phyloP scores from a whole-genome alignment of 2,329 filamentous ascomycete species.

The Fusarium anthophilum region DNA sequence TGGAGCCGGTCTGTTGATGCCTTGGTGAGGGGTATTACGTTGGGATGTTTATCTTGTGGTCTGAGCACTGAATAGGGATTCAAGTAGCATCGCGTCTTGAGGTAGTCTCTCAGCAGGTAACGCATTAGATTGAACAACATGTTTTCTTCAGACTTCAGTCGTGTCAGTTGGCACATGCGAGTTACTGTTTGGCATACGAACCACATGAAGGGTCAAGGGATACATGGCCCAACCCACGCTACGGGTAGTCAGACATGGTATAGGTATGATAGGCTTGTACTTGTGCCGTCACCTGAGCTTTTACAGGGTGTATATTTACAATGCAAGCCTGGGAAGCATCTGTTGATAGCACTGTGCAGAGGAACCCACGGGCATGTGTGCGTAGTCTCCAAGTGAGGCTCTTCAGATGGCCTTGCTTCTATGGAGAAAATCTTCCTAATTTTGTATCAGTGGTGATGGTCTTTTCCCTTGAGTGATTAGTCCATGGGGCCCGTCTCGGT shows the following conservation, averaged over 20 bases:
- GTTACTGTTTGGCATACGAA: background rate
- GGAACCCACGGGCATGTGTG: background rate
- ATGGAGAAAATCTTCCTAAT: accelerated
- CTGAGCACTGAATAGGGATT: too few species aligned
- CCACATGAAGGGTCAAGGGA: accelerated
- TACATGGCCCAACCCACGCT: too few species aligned
- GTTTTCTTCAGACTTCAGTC: background rate
- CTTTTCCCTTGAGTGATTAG: too few species aligned
- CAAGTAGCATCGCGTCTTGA: background rate
- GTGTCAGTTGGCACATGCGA: background rate
- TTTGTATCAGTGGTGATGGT: too few species aligned
- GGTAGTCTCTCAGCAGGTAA: background rate
- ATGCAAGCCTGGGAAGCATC: background rate
- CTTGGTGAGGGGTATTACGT: conserved; percentile 11
- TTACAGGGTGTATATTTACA: too few species aligned
- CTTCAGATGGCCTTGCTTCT: background rate
- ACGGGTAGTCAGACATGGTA: accelerated
- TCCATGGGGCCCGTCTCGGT: background rate
- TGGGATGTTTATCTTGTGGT: background rate
- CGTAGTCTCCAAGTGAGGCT: background rate
- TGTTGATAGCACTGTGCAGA: too few species aligned
- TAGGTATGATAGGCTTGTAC: background rate
- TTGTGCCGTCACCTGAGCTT: background rate
- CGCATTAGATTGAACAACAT: background rate
- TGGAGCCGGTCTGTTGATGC: conserved; percentile 21